Base-by-base conservation (phyloP, 2,329 filamentous ascomycete species). In the Xylariaceae sp. region DNA sequence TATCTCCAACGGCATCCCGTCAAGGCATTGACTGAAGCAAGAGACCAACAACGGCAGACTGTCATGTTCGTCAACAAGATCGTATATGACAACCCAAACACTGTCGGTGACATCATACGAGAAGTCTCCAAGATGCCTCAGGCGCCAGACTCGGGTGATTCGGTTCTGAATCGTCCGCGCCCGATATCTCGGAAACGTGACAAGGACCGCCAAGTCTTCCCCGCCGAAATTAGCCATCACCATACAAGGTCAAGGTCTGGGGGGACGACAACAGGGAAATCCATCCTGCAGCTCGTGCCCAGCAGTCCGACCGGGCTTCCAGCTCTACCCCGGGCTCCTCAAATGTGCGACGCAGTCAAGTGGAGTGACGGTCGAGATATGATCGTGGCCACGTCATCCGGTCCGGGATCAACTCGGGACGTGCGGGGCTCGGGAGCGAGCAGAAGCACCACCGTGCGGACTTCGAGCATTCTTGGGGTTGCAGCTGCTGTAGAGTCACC, bases 61-160 rank as follows among this genome's bases (percentile, higher is more conserved):
- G 66, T 77, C 31, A 70, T 78, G 67, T 69, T 76, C 38, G 57
- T 78, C 34, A 78, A 76, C 42, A 65, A 71, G 34, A 74, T 77
- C 38, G 64, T 73, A 24, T 77, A 76, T 45, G 63, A 77, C 38
- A 63, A 79, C 40, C 72, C 74, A 1, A 57, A 52, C 18, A 56
- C 61, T 1, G 71, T 78, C 2, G 61, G 68, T 36, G 65, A 62
- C 16, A 73, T 77, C 42, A 66, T 76, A 24, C 63, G 68, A 19
- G 65, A 59, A 9, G 67, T 64, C 3, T 60, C 63, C 13, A 61
- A 61, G 16, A 59, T 38, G 24, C 51, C 40, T 31, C 53, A 41
- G 13, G 38, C 48, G 2, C 41, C 51, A 9, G 50, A 59, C 27
- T 53, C 57, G 3, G 51, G 48, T 17, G 50, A 56, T 2, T 73